Percentiles rank a stretch among this genome's conserved stretches.
Conservation (phyloP, 2,329 filamentous ascomycete species). For the Colletotrichum nymphaeae region DNA sequence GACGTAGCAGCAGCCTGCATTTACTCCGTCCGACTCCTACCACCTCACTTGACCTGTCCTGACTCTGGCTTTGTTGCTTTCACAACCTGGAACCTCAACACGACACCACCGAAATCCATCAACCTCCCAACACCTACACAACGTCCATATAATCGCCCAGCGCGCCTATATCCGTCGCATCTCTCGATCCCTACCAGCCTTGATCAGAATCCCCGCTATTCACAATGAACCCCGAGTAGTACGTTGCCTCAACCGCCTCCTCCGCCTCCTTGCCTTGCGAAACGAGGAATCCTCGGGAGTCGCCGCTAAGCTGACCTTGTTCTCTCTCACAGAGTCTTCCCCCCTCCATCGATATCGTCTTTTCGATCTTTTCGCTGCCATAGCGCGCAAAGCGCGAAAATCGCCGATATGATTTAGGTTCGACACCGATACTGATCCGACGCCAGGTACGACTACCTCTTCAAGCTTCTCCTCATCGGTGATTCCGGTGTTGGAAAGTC, state of each 20-base stretch:
- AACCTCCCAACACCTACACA: constrained; percentile 19
- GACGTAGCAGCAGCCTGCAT: constrained; percentile 36
- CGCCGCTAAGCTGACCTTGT: constrained; percentile 38
- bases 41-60: constrained; percentile 32
- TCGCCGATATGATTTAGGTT: not conserved
- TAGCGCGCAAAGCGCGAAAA: constrained; percentile 12
- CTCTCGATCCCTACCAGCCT: constrained; percentile 24
- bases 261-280: constrained; percentile 1
- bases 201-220: constrained; percentile 41
- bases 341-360: constrained; percentile 2
- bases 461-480: constrained; percentile 99
- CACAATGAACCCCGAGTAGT: constrained; percentile 95
- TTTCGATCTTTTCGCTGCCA: constrained; percentile 4
- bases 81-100: constrained; percentile 35
- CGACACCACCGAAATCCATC: constrained; percentile 32
- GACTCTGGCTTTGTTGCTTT: constrained; percentile 30
- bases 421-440: constrained; percentile 39
- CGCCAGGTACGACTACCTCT: constrained; percentile 98
- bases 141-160: constrained; percentile 27
- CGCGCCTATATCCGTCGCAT: constrained; percentile 8
- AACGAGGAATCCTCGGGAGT: constrained; percentile 7
- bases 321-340: constrained; percentile 19
- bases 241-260: constrained; percentile 55
- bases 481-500: constrained; percentile 99
- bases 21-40: constrained; percentile 31